Percentiles rank a stretch among this genome's conserved stretches.
Conservation (phyloP, 768 basidiomycete genomes). For the Phaeotremella fagi region DNA sequence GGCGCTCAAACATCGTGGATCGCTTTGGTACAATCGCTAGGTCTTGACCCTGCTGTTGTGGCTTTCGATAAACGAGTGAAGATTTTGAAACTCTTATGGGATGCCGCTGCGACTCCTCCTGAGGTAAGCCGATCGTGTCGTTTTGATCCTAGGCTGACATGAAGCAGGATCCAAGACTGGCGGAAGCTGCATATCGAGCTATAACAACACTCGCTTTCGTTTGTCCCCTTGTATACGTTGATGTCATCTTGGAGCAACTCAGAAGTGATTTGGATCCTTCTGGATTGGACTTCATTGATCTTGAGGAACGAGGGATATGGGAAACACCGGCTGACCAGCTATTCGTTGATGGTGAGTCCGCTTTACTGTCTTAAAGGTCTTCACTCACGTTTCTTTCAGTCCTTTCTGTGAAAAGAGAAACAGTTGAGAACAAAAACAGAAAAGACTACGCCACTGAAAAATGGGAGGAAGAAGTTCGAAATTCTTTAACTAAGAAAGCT, state of each 20-base stretch:
- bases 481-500: slow-evolving; percentile 75
- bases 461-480: slow-evolving; percentile 93
- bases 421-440: slow-evolving; percentile 60
- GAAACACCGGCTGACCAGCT: slow-evolving; percentile 72
- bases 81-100: slow-evolving; percentile 28
- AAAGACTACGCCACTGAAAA: slow-evolving; percentile 84
- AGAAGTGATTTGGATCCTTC: slow-evolving; percentile 60
- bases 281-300: slow-evolving; percentile 61
- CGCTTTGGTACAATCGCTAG: slow-evolving; percentile 67
- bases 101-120: slow-evolving; percentile 24
- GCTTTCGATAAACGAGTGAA: slow-evolving; percentile 41
- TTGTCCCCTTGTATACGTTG: slow-evolving; percentile 63
- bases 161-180: slow-evolving; percentile 30
- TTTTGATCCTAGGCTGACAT: no score
- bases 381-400: slow-evolving; percentile 51
- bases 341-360: slow-evolving; percentile 68
- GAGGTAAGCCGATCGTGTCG: slow-evolving; percentile 16
- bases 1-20: slow-evolving; percentile 69
- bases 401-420: slow-evolving; percentile 58
- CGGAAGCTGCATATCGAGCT: slow-evolving; percentile 64
- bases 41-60: slow-evolving; percentile 64
- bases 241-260: slow-evolving; percentile 65
- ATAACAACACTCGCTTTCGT: slow-evolving; percentile 75
- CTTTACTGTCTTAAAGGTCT: neutral
- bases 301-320: slow-evolving; percentile 78